phyloP scores from a whole-genome alignment of 2,329 filamentous ascomycete genomes.

The Botrytis sinoallii region DNA sequence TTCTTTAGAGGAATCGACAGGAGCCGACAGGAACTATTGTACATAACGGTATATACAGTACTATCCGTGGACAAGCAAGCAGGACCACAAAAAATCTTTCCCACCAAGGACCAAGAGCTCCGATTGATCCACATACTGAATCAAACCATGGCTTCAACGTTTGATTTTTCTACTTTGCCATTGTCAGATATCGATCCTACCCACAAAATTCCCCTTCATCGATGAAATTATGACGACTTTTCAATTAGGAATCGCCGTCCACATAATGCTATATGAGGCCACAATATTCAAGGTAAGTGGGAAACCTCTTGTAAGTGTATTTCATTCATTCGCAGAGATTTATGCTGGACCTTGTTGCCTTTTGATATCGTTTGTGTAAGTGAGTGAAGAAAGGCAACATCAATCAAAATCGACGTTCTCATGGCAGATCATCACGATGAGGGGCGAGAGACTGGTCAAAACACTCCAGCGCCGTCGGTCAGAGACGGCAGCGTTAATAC shows the following conservation, averaged over 20 bases:
- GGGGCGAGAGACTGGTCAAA: not conserved
- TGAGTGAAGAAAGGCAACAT: not conserved
- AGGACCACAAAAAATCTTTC: not conserved
- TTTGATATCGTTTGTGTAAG: not conserved
- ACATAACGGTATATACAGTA: not conserved
- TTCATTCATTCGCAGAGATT: not conserved
- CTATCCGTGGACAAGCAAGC: not conserved
- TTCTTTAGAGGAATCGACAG: not conserved
- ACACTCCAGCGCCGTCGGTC: not conserved
- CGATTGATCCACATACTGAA: not conserved
- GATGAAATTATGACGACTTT: not conserved
- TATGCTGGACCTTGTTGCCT: not conserved
- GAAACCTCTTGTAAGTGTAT: not conserved
- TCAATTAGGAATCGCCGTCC: not conserved
- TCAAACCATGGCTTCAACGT: not conserved
- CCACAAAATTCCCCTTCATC: not conserved
- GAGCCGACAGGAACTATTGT: not conserved
- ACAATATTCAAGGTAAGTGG: not conserved
- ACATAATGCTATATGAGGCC: not conserved
- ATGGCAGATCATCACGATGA: conserved; percentile 8
- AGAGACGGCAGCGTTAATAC: conserved; percentile 9
- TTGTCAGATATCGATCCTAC: not conserved
- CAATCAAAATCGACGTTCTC: not conserved
- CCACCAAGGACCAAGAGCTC: conserved; percentile 9
- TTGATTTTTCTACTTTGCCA: not conserved